A percentile compares a stretch with the other conserved stretches of the same genome.
Evolutionary conservation across 2,329 filamentous ascomycete genomes (phyloP).

Genomic region (Ophiocordyceps camponoti-floridani): DNA sequence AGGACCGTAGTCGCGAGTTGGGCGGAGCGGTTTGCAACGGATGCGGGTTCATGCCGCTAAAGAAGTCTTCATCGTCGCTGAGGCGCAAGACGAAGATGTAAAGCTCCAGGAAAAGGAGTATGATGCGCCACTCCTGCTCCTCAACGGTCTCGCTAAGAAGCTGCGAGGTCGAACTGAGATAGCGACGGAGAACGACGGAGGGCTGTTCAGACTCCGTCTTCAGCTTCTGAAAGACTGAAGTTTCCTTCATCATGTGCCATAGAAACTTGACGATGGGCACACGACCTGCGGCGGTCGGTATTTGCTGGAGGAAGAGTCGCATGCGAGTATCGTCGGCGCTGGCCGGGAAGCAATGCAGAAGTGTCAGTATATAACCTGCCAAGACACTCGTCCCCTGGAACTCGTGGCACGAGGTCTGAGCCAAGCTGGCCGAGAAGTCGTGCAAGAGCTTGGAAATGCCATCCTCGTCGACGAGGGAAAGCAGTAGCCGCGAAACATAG

Average conservation of each 20-base stretch:
- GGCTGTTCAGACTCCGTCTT: conserved; percentile 12
- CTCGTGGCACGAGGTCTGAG: conserved; percentile 12
- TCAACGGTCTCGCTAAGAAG: conserved; percentile 8
- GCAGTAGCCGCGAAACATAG: conserved; percentile 48
- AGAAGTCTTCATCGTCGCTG: conserved; percentile 94
- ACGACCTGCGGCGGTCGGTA: conserved; percentile 30
- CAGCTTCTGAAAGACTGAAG: conserved; percentile 18
- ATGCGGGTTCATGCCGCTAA: conserved; percentile 35
- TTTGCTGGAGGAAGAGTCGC: conserved; percentile 57
- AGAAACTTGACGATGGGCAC: conserved; percentile 48
- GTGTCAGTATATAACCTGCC: conserved; percentile 70
- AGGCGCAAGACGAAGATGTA: conserved; percentile 86
- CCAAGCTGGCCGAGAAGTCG: conserved; percentile 15
- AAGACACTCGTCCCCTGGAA: conserved; percentile 41
- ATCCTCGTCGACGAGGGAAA: conserved; percentile 55
- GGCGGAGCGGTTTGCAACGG: conserved; percentile 18
- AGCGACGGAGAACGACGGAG: conserved; percentile 12
- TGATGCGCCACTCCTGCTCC: conserved; percentile 61
- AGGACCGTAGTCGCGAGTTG: conserved; percentile 33
- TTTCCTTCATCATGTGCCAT: conserved; percentile 45
- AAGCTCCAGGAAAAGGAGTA: conserved; percentile 81
- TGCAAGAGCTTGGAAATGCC: conserved; percentile 39
- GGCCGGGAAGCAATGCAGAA: conserved; percentile 70
- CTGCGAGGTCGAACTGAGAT: conserved; percentile 12
- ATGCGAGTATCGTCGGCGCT: conserved; percentile 81